phyloP scores from a whole-genome alignment of 2,329 filamentous ascomycete genomes.

The Xylaria sp. region DNA sequence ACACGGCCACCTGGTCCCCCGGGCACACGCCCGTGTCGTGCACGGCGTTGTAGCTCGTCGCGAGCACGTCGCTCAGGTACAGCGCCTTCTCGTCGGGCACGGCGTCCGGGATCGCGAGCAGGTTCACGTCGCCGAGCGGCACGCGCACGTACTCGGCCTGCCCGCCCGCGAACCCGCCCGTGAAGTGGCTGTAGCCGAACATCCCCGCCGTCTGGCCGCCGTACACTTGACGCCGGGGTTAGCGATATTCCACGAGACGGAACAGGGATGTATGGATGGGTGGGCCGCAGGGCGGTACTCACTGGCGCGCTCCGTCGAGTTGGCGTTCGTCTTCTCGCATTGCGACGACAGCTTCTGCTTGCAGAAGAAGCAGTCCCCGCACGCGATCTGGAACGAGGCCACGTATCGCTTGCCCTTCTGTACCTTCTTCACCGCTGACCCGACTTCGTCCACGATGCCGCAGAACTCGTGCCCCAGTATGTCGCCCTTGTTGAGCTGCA shows the following conservation, averaged over 20 bases:
- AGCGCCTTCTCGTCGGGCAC: constrained; percentile 86
- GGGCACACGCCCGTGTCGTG: constrained; percentile 83
- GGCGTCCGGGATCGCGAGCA: constrained; percentile 76
- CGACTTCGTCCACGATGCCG: constrained; percentile 61
- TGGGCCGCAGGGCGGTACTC: neutral
- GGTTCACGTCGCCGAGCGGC: constrained; percentile 79
- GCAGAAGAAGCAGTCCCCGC: constrained; percentile 76
- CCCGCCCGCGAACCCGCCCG: constrained; percentile 84
- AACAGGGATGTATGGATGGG: no score
- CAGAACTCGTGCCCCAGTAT: constrained; percentile 70
- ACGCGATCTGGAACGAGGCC: constrained; percentile 85
- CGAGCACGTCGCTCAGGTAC: constrained; percentile 80
- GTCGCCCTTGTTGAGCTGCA: constrained; percentile 67
- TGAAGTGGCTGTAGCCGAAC: constrained; percentile 78
- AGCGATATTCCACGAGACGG: no score
- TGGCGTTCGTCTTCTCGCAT: constrained; percentile 80
- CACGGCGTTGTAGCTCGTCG: constrained; percentile 81
- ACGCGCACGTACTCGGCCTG: constrained; percentile 88
- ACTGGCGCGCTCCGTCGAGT: constrained; percentile 67
- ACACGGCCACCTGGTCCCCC: constrained; percentile 79
- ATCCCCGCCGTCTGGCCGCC: constrained; percentile 76
- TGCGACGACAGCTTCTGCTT: constrained; percentile 77
- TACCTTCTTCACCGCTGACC: constrained; percentile 58
- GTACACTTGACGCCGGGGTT: constrained; percentile 60
- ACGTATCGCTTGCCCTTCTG: constrained; percentile 73